Evolutionary conservation across 1,284 basidiomycete genomes (phyloP).

Genomic region (Ganoderma meredithae): DNA sequence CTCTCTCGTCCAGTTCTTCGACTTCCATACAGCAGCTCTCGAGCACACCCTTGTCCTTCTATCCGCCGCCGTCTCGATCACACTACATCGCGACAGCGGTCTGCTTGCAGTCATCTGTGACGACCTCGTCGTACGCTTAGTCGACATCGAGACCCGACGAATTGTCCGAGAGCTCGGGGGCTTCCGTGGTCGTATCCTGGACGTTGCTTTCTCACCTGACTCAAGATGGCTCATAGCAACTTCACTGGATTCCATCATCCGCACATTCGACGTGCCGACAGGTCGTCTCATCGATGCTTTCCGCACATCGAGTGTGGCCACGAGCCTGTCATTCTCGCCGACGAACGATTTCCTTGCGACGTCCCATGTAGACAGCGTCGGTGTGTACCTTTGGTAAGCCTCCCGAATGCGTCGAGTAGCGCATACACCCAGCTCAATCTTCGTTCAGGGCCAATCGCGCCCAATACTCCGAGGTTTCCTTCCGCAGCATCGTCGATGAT

Average conservation of each 20-base stretch:
- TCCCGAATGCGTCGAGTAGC: background rate
- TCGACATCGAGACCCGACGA: conserved; percentile 92
- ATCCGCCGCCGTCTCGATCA: conserved; percentile 74
- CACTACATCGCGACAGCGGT: conserved; percentile 86
- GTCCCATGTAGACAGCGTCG: conserved; percentile 92
- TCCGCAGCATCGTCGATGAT: conserved; percentile 76
- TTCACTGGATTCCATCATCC: conserved; percentile 90
- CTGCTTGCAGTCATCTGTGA: conserved; percentile 89
- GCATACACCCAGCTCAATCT: background rate
- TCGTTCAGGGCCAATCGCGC: conserved; percentile 88
- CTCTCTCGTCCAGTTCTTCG: conserved; percentile 78
- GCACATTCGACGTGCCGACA: conserved; percentile 97
- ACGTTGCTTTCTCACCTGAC: conserved; percentile 91
- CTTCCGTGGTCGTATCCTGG: conserved; percentile 82
- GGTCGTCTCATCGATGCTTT: conserved; percentile 94
- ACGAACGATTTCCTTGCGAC: conserved; percentile 97
- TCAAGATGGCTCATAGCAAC: conserved; percentile 92
- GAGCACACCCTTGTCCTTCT: conserved; percentile 74
- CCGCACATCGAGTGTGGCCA: conserved; percentile 88
- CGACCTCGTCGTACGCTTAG: conserved; percentile 83
- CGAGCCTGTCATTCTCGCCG: conserved; percentile 92
- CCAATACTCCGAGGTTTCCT: conserved; percentile 88
- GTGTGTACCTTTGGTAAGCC: conserved; percentile 89
- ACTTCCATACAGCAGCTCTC: conserved; percentile 88
- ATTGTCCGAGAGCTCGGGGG: conserved; percentile 90